phyloP scores from a whole-genome alignment of 2,329 filamentous ascomycete species.

The Scytalidium sp. region DNA sequence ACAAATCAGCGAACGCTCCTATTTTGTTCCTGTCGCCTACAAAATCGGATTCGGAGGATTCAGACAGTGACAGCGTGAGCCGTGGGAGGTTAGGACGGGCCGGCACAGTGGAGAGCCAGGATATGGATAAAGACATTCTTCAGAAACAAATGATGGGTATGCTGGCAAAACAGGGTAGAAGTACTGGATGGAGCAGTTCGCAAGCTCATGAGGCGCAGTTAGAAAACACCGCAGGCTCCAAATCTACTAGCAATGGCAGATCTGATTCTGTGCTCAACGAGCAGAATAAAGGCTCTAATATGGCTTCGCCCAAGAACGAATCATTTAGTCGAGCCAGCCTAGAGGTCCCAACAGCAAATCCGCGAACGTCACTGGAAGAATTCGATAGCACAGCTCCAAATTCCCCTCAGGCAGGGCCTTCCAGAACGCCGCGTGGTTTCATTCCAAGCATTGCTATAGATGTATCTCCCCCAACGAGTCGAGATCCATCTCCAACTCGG shows the following conservation, averaged over 20 bases:
- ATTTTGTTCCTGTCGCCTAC: constrained; percentile 47
- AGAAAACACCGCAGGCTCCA: constrained; percentile 8
- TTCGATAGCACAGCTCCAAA: constrained; percentile 38
- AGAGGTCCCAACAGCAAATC: constrained; percentile 41
- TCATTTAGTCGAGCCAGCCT: constrained; percentile 36
- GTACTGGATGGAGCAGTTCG: constrained; percentile 13
- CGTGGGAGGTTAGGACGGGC: constrained; percentile 33
- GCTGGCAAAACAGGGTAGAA: constrained; percentile 50
- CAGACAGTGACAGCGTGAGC: constrained; percentile 51
- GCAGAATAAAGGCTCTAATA: constrained; percentile 11
- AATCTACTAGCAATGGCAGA: constrained; percentile 11
- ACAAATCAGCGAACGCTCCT: constrained; percentile 31
- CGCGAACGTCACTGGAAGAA: constrained; percentile 37
- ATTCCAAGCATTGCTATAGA: constrained; percentile 61
- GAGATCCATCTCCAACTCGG: constrained; percentile 60
- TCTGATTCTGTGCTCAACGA: constrained; percentile 17
- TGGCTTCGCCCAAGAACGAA: constrained; percentile 11
- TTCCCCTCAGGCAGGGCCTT: constrained; percentile 22
- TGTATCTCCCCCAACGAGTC: constrained; percentile 60
- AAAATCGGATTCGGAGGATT: constrained; percentile 57
- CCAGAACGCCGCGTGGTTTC: constrained; percentile 30
- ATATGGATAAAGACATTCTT: constrained; percentile 50
- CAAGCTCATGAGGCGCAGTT: constrained; percentile 16
- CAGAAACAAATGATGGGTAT: constrained; percentile 62
- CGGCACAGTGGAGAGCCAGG: constrained; percentile 41